phyloP scores from a whole-genome alignment of 495 filamentous ascomycete genomes.

The Glutinoglossum americanum region DNA sequence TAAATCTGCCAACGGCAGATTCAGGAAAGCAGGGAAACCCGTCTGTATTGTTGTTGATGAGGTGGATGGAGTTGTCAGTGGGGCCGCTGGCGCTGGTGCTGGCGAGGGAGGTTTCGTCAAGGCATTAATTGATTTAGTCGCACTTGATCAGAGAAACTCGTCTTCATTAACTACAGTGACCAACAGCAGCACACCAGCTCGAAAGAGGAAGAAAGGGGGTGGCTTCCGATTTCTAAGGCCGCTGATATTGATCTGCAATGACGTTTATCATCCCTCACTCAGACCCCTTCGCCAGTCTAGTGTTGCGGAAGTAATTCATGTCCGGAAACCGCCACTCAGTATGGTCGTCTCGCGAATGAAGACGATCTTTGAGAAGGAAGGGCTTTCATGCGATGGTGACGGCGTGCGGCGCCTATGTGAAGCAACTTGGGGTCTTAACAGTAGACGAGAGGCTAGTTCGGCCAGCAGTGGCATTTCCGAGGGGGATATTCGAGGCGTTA shows the following conservation, averaged over 20 bases:
- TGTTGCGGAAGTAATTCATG: slow-evolving; percentile 76
- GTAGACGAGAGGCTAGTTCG: slow-evolving; percentile 24
- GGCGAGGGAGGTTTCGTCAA: slow-evolving; percentile 84
- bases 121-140: slow-evolving; percentile 73
- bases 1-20: slow-evolving; percentile 34
- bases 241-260: slow-evolving; percentile 87
- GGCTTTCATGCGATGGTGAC: slow-evolving; percentile 65
- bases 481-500: slow-evolving; percentile 76
- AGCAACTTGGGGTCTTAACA: slow-evolving; percentile 70
- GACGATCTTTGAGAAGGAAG: slow-evolving; percentile 64
- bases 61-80: slow-evolving; percentile 77
- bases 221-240: slow-evolving; percentile 71
- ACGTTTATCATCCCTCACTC: slow-evolving; percentile 84
- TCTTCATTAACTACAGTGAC: slow-evolving; percentile 15
- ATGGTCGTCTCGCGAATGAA: slow-evolving; percentile 70
- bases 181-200: slow-evolving; percentile 16
- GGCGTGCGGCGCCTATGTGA: slow-evolving; percentile 80
- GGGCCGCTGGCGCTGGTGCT: slow-evolving; percentile 40
- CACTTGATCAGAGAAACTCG: slow-evolving; percentile 65
- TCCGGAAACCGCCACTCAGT: slow-evolving; percentile 70
- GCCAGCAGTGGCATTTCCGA: slow-evolving; percentile 37
- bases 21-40: slow-evolving; percentile 56
- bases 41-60: slow-evolving; percentile 91
- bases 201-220: slow-evolving; percentile 51
- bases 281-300: slow-evolving; percentile 60